Conservation (phyloP, 2,329 filamentous ascomycete genomes). For the Stemphylium lycopersici region DNA sequence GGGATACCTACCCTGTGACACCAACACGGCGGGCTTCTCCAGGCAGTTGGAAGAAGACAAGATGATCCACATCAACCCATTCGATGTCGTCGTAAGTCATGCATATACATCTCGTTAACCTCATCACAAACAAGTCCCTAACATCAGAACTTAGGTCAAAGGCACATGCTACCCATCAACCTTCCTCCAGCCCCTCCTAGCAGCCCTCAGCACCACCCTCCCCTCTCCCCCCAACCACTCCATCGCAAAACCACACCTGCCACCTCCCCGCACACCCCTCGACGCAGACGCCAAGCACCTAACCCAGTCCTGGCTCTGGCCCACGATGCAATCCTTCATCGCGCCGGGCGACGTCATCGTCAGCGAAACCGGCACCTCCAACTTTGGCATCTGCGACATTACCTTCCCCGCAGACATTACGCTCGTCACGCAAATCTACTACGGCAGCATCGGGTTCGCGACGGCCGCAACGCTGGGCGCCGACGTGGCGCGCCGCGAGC, state of each 20-base stretch:
- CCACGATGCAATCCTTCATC: slow-evolving; percentile 48
- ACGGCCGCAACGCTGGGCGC: slow-evolving; percentile 51
- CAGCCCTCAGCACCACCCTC: slow-evolving; percentile 33
- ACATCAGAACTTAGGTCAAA: slow-evolving; percentile 28
- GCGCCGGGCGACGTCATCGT: slow-evolving; percentile 48
- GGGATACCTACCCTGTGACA: slow-evolving; percentile 51
- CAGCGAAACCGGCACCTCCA: slow-evolving; percentile 52
- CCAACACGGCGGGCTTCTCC: slow-evolving; percentile 52
- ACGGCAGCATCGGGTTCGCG: slow-evolving; percentile 53
- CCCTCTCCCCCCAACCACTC: slow-evolving; percentile 29
- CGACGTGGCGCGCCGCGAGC: slow-evolving; percentile 58
- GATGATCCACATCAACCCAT: slow-evolving; percentile 47
- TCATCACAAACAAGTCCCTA: neutral
- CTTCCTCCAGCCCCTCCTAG: slow-evolving; percentile 48
- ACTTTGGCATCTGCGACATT: slow-evolving; percentile 48
- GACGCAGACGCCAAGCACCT: slow-evolving; percentile 47
- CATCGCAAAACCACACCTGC: slow-evolving; percentile 34
- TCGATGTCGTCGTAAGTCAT: slow-evolving; percentile 42
- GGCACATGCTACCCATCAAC: slow-evolving; percentile 41
- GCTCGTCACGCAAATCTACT: slow-evolving; percentile 52
- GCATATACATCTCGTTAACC: neutral
- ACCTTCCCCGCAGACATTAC: slow-evolving; percentile 34
- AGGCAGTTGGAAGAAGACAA: slow-evolving; percentile 39
- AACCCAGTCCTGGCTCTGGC: slow-evolving; percentile 54
- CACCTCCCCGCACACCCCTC: slow-evolving; percentile 31